Evolutionary conservation across 768 basidiomycete species (phyloP).

Genomic region (Russula dissimulans): DNA sequence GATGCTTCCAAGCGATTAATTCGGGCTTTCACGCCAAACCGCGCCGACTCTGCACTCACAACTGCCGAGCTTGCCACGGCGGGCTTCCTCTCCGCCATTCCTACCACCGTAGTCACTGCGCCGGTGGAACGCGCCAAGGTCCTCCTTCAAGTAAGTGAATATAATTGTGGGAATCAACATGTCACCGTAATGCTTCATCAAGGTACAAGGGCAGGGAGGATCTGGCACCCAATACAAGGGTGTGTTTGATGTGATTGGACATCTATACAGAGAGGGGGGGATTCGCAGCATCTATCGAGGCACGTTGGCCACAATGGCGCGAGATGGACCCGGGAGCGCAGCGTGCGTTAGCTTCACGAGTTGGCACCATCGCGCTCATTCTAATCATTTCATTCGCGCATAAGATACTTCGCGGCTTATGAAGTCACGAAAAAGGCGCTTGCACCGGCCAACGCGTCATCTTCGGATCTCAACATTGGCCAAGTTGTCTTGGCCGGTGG

Average conservation of each 20-base stretch:
- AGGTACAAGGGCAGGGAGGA: constrained; percentile 88
- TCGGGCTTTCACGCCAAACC: constrained; percentile 65
- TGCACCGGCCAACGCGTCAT: constrained; percentile 71
- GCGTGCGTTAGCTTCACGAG: constrained; percentile 48
- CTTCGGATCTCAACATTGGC: constrained; percentile 72
- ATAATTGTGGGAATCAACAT: too few relatives aligned
- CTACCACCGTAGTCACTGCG: constrained; percentile 85
- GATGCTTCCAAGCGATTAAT: constrained; percentile 88
- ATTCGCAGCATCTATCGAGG: constrained; percentile 87
- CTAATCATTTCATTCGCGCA: constrained; percentile 8
- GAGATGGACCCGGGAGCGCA: constrained; percentile 95
- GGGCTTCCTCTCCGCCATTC: constrained; percentile 90
- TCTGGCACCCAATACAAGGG: constrained; percentile 72
- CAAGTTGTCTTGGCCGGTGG: constrained; percentile 90
- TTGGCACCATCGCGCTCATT: neutral
- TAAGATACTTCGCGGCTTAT: constrained; percentile 93
- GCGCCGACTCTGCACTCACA: constrained; percentile 52
- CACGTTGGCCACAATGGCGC: constrained; percentile 82
- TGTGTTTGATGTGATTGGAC: constrained; percentile 81
- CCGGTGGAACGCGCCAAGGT: constrained; percentile 98
- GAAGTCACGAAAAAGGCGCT: constrained; percentile 86
- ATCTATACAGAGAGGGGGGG: constrained; percentile 92
- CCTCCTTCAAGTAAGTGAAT: constrained; percentile 61
- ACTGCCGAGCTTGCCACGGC: constrained; percentile 79
- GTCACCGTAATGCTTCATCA: constrained; percentile 43